Base-by-base conservation (phyloP, 2,329 filamentous ascomycete genomes). In the Pseudogymnoascus sp. region DNA sequence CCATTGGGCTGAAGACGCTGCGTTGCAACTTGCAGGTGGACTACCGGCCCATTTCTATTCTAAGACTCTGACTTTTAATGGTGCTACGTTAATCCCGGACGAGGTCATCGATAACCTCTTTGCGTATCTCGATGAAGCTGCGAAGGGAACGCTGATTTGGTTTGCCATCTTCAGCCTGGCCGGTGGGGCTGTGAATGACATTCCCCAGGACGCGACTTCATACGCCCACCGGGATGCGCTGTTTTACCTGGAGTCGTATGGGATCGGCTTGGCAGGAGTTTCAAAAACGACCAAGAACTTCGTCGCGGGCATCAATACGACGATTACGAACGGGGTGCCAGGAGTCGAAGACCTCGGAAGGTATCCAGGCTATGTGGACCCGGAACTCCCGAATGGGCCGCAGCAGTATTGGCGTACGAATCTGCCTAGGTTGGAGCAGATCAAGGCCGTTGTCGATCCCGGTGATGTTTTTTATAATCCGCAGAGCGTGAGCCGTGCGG, bases 291-390 rank as follows among this genome's bases (percentile, higher is more conserved):
- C 80, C 1, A 78, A 75, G 62, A 68, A 73, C 0, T 86, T 87
- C 62, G 70, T 86, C 40, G 73, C 76, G 14, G 80, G 79, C 5
- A 75, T 88, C 53, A 80, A 85, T 69, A 65, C 74, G 11, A 75
- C 68, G 29, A 77, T 84, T 38, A 70, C 71, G 37, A 68, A 68
- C 4, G 72, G 76, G 4, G 74, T 76, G 10, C 71, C 75, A 1
- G 71, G 74, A 2, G 47, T 19, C 3, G 75, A 75, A 0, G 72
- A 78, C 21, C 64, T 71, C 53, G 81, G 80, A 10, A 81, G 83
- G 0, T 89, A 88, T 71, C 80, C 85, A 0, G 86, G 85, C 1
- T 88, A 88, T 66, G 80, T 88, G 2, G 85, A 88, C 69, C 47
- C 47, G 8, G 47, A 56, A 33, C 47, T 56, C 79, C 79, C 78